phyloP scores from a whole-genome alignment of 106 monocot species.

The Dactylorhiza incarnata region DNA sequence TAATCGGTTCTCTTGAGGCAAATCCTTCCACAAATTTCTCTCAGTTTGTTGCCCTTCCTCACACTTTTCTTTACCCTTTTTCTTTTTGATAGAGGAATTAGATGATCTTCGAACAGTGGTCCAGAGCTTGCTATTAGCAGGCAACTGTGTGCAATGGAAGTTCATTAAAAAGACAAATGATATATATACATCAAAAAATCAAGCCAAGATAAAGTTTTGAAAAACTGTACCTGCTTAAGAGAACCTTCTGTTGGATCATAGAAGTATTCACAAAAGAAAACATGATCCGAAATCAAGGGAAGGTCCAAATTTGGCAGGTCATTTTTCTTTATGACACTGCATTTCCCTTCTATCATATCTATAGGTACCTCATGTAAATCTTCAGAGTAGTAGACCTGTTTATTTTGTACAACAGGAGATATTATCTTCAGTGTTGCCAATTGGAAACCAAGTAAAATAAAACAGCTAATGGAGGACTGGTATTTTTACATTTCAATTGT shows the following conservation, averaged over 20 bases:
- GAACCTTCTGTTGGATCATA: slow-evolving; percentile 66
- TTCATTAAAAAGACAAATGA: slow-evolving; percentile 6
- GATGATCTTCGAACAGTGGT: slow-evolving; percentile 15
- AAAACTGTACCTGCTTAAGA: slow-evolving; percentile 68
- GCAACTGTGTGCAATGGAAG: slow-evolving; percentile 42
- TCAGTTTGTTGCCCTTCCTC: slow-evolving; percentile 30
- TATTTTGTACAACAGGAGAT: not conserved
- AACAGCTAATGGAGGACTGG: not conserved
- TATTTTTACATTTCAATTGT: not conserved
- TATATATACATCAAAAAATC: not conserved
- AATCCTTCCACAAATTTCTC: slow-evolving; percentile 24
- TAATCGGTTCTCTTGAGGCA: slow-evolving; percentile 41
- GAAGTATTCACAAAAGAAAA: slow-evolving; percentile 81
- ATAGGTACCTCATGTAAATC: slow-evolving; percentile 45
- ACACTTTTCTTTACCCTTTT: slow-evolving; percentile 86
- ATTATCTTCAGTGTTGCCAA: not conserved
- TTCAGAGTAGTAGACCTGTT: slow-evolving; percentile 88
- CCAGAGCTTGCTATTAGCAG: slow-evolving; percentile 47
- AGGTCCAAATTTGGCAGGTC: slow-evolving; percentile 50
- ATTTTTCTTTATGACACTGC: slow-evolving; percentile 60
- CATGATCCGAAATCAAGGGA: slow-evolving; percentile 59
- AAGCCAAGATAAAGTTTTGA: not conserved
- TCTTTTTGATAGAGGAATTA: slow-evolving; percentile 30
- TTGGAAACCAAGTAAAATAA: not conserved
- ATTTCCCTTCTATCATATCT: slow-evolving; percentile 78